These are phyloP conservation scores for Hirsutella minnesotensis DNA, from an alignment of 2,329 filamentous ascomycete species.

Conservation along the genomic window DNA sequence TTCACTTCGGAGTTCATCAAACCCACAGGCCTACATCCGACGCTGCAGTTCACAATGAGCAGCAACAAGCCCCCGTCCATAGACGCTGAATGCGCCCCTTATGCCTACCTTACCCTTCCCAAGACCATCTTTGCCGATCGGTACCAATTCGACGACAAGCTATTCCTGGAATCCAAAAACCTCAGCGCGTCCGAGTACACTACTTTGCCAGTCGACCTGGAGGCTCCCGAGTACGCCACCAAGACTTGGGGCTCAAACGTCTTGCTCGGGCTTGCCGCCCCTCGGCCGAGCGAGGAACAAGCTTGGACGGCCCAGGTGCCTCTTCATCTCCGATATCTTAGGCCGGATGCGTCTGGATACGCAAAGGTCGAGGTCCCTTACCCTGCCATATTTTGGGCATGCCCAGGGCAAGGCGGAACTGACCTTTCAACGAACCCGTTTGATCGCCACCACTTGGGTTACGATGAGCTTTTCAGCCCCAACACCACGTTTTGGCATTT, in stretches of 20 bases:
- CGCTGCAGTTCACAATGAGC: constrained; percentile 55
- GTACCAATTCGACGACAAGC: constrained; percentile 66
- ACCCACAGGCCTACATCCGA: constrained; percentile 77
- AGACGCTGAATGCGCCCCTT: constrained; percentile 54
- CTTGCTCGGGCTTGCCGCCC: constrained; percentile 59
- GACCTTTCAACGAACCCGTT: constrained; percentile 74
- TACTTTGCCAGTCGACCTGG: constrained; percentile 71
- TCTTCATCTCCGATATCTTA: constrained; percentile 74
- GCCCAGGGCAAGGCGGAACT: constrained; percentile 50
- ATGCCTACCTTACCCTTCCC: constrained; percentile 75
- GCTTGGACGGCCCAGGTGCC: constrained; percentile 62
- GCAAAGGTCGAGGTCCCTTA: constrained; percentile 54
- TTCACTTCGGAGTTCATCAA: constrained; percentile 54
- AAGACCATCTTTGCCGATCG: constrained; percentile 73
- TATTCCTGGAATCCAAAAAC: constrained; percentile 75
- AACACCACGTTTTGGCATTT: constrained; percentile 78
- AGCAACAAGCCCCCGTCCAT: constrained; percentile 36
- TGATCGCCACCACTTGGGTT: constrained; percentile 73
- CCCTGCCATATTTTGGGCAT: constrained; percentile 86
- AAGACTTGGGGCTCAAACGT: constrained; percentile 67
- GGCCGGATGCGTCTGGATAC: constrained; percentile 45
- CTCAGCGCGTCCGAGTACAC: constrained; percentile 56
- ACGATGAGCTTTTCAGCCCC: constrained; percentile 66
- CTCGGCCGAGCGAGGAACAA: constrained; percentile 23
- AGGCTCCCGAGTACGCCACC: constrained; percentile 76